Conservation (phyloP, 164 flowering plant species). For the Cinnamomum micranthum region DNA sequence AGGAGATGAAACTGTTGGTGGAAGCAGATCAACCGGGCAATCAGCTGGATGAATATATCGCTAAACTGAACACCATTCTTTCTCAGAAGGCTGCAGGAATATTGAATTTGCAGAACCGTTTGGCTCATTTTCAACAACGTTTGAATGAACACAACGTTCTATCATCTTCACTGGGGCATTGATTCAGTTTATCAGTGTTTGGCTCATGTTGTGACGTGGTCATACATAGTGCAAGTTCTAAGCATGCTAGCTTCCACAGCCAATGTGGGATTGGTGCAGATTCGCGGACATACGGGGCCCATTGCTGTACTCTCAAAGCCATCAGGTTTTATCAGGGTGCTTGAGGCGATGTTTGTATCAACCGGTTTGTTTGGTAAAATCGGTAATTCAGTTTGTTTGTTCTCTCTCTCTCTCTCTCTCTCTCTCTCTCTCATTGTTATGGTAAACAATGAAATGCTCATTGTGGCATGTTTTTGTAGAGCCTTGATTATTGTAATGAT, state of each 20-base stretch:
- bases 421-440: not conserved
- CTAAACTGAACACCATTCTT: conserved; percentile 81
- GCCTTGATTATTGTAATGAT: not conserved
- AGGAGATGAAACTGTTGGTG: conserved; percentile 96
- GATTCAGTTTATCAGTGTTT: conserved; percentile 11
- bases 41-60: conserved; percentile 80
- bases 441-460: not conserved
- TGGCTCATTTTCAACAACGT: conserved; percentile 89
- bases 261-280: not conserved
- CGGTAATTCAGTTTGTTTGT: not conserved
- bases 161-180: conserved; percentile 8
- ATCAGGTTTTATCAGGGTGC: not conserved
- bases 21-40: conserved; percentile 98
- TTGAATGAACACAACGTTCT: conserved; percentile 92
- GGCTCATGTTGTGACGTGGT: conserved; percentile 12
- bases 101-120: conserved; percentile 88
- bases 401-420: not conserved
- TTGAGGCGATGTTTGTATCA: not conserved
- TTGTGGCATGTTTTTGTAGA: not conserved
- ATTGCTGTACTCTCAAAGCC: not conserved
- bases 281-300: not conserved
- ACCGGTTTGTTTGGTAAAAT: not conserved
- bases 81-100: conserved; percentile 92
- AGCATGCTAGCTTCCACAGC: not conserved
- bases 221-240: not conserved